A percentile compares a stretch with the other conserved stretches of the same genome.
These are phyloP conservation scores for Pleurotus cornucopiae DNA, from an alignment of 768 basidiomycete genomes.

Conservation along the genomic window DNA sequence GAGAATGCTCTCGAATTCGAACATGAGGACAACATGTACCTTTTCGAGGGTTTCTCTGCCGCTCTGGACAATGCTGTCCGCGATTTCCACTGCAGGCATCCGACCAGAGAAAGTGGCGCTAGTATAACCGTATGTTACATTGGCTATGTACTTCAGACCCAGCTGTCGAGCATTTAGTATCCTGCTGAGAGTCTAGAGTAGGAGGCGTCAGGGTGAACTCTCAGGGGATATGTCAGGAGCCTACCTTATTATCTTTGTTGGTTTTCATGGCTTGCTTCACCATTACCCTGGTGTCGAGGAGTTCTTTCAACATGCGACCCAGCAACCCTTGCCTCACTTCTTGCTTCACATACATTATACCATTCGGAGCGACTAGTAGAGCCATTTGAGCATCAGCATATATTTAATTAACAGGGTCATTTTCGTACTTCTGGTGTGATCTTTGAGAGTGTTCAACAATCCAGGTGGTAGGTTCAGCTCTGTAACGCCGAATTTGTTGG, in stretches of 20 bases:
- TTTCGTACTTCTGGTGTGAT: slow-evolving; percentile 69
- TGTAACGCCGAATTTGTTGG: slow-evolving; percentile 83
- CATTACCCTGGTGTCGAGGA: slow-evolving; percentile 95
- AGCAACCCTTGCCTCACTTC: slow-evolving; percentile 81
- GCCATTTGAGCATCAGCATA: neutral
- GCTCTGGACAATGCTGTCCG: slow-evolving; percentile 96
- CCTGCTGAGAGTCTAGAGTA: slow-evolving; percentile 57
- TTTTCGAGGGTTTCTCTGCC: slow-evolving; percentile 95
- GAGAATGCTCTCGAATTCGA: neutral
- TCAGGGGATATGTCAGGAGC: neutral
- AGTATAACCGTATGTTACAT: slow-evolving; percentile 96
- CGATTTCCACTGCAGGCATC: slow-evolving; percentile 98
- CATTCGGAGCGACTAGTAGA: slow-evolving; percentile 83
- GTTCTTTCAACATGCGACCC: slow-evolving; percentile 86
- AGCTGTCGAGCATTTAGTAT: slow-evolving; percentile 90
- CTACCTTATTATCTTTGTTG: slow-evolving; percentile 69
- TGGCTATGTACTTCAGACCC: slow-evolving; percentile 89
- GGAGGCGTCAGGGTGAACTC: neutral
- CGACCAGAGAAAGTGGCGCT: slow-evolving; percentile 91
- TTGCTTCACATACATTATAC: slow-evolving; percentile 89
- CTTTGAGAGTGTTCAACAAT: slow-evolving; percentile 62
- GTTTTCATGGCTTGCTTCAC: slow-evolving; percentile 95
- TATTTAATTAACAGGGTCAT: neutral
- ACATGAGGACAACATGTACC: slow-evolving; percentile 33
- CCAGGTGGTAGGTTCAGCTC: slow-evolving; percentile 68